A percentile compares a stretch with the other conserved stretches of the same genome.
phyloP scores from a whole-genome alignment of 768 basidiomycete species.

The Lactarius evosmus region DNA sequence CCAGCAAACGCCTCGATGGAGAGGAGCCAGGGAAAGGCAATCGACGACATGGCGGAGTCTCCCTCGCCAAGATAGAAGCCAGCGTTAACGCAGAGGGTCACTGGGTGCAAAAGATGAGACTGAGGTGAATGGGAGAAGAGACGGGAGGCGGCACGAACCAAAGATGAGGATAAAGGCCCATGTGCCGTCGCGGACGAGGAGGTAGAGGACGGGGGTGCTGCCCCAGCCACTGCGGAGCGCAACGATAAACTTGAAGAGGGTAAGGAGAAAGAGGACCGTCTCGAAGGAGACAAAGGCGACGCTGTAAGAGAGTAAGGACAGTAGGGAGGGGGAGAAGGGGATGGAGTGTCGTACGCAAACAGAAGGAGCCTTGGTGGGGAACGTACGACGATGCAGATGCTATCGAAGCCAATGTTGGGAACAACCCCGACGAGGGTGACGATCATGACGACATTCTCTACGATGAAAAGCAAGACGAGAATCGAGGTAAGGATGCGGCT shows the following conservation, averaged over 20 bases:
- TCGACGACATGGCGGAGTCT: conserved; percentile 4
- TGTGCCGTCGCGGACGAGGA: conserved; percentile 32
- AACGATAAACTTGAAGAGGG: conserved; percentile 28
- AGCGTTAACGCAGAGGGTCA: conserved; percentile 22
- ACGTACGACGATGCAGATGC: conserved; percentile 16
- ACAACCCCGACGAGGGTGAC: conserved; percentile 17
- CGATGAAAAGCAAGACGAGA: conserved; percentile 15
- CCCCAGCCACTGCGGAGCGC: conserved; percentile 30
- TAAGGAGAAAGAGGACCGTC: conserved; percentile 31
- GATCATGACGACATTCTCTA: conserved; percentile 22
- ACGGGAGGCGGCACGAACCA: conserved; percentile 22
- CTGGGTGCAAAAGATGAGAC: not conserved
- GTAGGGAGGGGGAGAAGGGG: not conserved
- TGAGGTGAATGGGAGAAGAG: not conserved
- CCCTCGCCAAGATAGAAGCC: conserved; percentile 23
- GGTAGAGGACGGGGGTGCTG: conserved; percentile 27
- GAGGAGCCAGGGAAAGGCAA: conserved; percentile 22
- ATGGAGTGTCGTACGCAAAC: conserved; percentile 18
- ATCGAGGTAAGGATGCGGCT: conserved; percentile 9
- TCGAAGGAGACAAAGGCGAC: conserved; percentile 31
- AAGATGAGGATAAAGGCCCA: conserved; percentile 33
- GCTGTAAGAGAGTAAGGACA: conserved; percentile 12
- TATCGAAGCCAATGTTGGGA: conserved; percentile 16
- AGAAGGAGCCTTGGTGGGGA: conserved; percentile 16
- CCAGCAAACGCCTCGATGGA: conserved; percentile 21